phyloP scores from a whole-genome alignment of 768 basidiomycete species.

The Phaffia tasmanica region DNA sequence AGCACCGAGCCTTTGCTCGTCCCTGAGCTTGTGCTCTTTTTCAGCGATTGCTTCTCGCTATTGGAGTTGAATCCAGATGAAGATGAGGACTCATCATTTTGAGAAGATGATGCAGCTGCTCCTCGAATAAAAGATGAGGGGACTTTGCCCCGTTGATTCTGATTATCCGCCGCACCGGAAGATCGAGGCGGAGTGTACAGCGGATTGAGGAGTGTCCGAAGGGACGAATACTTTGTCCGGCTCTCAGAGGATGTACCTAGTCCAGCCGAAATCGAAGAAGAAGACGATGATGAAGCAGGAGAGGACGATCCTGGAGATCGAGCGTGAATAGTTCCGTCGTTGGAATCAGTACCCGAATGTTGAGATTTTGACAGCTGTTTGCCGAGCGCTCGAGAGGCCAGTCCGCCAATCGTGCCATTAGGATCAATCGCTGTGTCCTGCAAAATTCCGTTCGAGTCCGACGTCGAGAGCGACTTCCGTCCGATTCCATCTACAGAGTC shows the following conservation, averaged over 20 bases:
- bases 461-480: background rate
- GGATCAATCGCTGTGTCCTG: background rate
- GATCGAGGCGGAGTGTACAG: slow-evolving; percentile 10
- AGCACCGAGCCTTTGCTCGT: slow-evolving; percentile 11
- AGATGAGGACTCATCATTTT: background rate
- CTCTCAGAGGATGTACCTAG: background rate
- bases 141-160: slow-evolving; percentile 6
- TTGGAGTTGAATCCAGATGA: background rate
- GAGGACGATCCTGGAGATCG: background rate
- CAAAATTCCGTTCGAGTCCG: background rate
- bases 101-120: background rate
- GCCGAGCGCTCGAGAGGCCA: background rate
- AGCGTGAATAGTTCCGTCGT: slow-evolving; percentile 1
- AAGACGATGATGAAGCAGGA: background rate
- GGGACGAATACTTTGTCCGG: slow-evolving; percentile 14
- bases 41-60: background rate
- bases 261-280: slow-evolving; percentile 9
- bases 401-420: background rate
- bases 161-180: background rate
- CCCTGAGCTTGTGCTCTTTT: slow-evolving; percentile 9
- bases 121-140: slow-evolving; percentile 15
- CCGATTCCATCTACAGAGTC: background rate
- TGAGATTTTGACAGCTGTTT: background rate
- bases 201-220: slow-evolving; percentile 18
- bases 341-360: background rate